These are phyloP conservation scores for Acanthamoeba polyphaga DNA, from an alignment of 208 protist species.

Conservation along the genomic window DNA sequence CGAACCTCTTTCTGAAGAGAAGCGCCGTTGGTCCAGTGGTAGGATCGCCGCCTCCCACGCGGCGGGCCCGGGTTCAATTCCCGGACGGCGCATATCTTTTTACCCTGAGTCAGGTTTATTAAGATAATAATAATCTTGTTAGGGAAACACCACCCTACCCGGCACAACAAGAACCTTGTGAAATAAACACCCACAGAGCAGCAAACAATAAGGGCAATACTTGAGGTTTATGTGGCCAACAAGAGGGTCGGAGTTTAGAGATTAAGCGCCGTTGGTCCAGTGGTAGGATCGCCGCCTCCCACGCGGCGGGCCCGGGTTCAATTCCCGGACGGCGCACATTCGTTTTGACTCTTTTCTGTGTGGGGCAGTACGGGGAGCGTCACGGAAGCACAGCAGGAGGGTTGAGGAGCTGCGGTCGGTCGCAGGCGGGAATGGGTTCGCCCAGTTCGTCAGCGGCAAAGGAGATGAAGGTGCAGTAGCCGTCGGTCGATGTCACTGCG, in stretches of 20 bases:
- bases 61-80: slow-evolving; percentile 1
- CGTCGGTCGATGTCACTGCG: slow-evolving; percentile 15
- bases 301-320: background rate
- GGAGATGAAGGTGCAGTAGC: slow-evolving; percentile 30
- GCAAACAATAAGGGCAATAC: too few species aligned
- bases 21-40: background rate
- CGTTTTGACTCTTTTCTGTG: too few species aligned
- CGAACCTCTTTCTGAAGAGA: background rate
- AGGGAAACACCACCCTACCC: too few species aligned
- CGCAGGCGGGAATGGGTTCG: background rate
- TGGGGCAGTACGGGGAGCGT: too few species aligned
- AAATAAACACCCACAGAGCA: too few species aligned
- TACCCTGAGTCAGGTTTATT: too few species aligned
- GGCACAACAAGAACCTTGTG: too few species aligned
- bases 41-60: background rate
- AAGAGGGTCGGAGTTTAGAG: too few species aligned
- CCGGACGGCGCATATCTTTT: background rate
- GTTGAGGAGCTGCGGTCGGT: background rate
- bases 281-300: background rate
- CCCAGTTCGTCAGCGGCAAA: slow-evolving; percentile 41
- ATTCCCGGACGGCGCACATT: background rate
- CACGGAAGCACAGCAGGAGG: too few species aligned
- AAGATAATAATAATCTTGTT: too few species aligned
- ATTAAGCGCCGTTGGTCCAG: background rate
- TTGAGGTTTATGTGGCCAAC: too few species aligned